phyloP scores from a whole-genome alignment of 306 rosid species.

The Comarum palustre region DNA sequence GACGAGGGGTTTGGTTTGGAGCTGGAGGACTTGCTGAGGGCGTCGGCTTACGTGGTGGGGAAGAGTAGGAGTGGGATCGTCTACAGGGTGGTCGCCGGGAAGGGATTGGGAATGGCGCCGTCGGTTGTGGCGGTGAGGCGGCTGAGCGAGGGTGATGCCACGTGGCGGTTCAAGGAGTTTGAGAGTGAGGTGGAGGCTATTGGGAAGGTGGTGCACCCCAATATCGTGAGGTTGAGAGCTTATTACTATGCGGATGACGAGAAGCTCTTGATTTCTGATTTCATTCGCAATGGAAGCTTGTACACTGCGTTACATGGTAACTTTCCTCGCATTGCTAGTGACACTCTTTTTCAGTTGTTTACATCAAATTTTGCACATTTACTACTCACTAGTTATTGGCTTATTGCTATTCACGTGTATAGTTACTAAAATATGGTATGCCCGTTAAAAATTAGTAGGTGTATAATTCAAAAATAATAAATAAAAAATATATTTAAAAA shows the following conservation, averaged over 20 bases:
- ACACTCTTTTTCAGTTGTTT: too few relatives aligned
- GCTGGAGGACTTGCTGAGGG: constrained; percentile 74
- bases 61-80: constrained; percentile 76
- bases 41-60: constrained; percentile 87
- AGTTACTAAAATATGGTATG: too few relatives aligned
- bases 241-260: constrained; percentile 72
- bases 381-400: too few relatives aligned
- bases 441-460: too few relatives aligned
- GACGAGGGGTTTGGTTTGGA: constrained; percentile 73
- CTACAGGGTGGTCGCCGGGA: constrained; percentile 61
- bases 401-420: too few relatives aligned
- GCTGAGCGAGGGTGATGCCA: constrained; percentile 60
- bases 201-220: constrained; percentile 71
- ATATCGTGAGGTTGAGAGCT: constrained; percentile 63
- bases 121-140: constrained; percentile 66
- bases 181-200: constrained; percentile 66
- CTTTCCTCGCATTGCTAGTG: neutral
- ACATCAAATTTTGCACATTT: too few relatives aligned
- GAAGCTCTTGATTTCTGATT: constrained; percentile 65
- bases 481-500: too few relatives aligned
- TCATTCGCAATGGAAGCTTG: constrained; percentile 71
- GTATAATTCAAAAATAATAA: too few relatives aligned
- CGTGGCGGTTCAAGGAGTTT: constrained; percentile 75
- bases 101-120: constrained; percentile 39
- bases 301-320: constrained; percentile 65